Evolutionary conservation across 257 asterid species (phyloP).

Genomic region (Gardenia jasminoides): DNA sequence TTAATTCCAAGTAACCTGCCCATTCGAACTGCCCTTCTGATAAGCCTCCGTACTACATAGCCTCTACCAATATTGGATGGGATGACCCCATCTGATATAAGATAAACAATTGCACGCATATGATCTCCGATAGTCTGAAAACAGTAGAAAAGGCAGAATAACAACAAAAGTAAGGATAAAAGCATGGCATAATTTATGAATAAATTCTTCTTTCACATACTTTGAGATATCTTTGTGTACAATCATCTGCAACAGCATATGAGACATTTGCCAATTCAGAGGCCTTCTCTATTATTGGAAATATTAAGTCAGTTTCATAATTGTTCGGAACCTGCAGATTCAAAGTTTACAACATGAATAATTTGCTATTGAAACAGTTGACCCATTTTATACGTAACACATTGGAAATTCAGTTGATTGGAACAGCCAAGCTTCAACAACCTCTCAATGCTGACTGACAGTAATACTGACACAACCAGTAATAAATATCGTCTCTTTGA

Average conservation of each 20-base stretch:
- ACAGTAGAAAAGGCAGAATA: neutral
- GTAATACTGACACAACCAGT: neutral
- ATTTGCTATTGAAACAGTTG: neutral
- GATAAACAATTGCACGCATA: constrained; percentile 92
- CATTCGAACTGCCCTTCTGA: constrained; percentile 82
- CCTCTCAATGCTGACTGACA: neutral
- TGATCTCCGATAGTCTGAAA: constrained; percentile 90
- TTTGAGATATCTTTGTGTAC: constrained; percentile 67
- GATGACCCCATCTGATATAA: constrained; percentile 87
- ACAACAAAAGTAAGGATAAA: neutral
- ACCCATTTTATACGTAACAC: neutral
- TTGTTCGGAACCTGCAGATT: constrained; percentile 79
- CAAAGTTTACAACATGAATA: constrained; percentile 19
- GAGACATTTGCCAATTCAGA: constrained; percentile 70
- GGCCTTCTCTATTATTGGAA: constrained; percentile 84
- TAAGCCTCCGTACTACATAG: constrained; percentile 88
- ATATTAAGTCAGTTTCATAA: constrained; percentile 86
- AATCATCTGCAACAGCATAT: constrained; percentile 60
- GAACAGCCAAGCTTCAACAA: neutral
- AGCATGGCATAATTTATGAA: neutral
- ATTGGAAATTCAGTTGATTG: neutral
- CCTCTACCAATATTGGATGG: constrained; percentile 98
- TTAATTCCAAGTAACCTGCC: constrained; percentile 87
- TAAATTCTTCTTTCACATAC: constrained; percentile 31
- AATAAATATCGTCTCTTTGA: neutral